Conservation (phyloP, 2,329 filamentous ascomycete genomes). For the Achaetomium macrosporum region DNA sequence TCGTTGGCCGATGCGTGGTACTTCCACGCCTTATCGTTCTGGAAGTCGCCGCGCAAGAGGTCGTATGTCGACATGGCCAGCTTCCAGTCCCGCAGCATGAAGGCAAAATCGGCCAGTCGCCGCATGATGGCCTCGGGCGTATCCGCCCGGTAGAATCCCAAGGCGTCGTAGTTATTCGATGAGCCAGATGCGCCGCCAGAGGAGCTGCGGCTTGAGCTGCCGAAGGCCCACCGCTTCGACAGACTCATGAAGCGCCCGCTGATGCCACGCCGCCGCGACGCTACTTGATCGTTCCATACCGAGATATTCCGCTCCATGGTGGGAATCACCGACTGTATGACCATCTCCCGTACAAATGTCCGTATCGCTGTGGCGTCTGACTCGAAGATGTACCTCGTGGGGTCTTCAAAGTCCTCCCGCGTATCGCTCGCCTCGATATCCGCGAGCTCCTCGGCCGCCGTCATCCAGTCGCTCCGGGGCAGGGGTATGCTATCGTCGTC, state of each 20-base stretch:
- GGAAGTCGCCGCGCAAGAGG: constrained; percentile 79
- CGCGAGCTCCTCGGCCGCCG: constrained; percentile 75
- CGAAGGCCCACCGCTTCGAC: constrained; percentile 86
- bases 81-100: constrained; percentile 97
- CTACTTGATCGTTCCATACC: constrained; percentile 95
- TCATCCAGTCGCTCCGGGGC: constrained; percentile 81
- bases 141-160: constrained; percentile 79
- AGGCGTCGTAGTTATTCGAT: constrained; percentile 66
- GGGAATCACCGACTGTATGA: constrained; percentile 88
- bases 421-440: constrained; percentile 64
- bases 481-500: constrained; percentile 86
- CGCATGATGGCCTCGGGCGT: constrained; percentile 85
- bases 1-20: constrained; percentile 92
- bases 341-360: constrained; percentile 88
- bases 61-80: constrained; percentile 89
- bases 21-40: constrained; percentile 93
- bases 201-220: constrained; percentile 56
- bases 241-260: constrained; percentile 92
- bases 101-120: constrained; percentile 88
- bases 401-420: constrained; percentile 64
- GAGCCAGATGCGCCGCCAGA: constrained; percentile 46
- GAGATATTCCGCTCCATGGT: constrained; percentile 92
- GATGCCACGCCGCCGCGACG: constrained; percentile 80
- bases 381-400: constrained; percentile 78
- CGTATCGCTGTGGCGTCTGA: constrained; percentile 84